A percentile compares a stretch with the other conserved stretches of the same genome.
Evolutionary conservation across 2,329 filamentous ascomycete species (phyloP).

Genomic region (Cercospora citrullina): DNA sequence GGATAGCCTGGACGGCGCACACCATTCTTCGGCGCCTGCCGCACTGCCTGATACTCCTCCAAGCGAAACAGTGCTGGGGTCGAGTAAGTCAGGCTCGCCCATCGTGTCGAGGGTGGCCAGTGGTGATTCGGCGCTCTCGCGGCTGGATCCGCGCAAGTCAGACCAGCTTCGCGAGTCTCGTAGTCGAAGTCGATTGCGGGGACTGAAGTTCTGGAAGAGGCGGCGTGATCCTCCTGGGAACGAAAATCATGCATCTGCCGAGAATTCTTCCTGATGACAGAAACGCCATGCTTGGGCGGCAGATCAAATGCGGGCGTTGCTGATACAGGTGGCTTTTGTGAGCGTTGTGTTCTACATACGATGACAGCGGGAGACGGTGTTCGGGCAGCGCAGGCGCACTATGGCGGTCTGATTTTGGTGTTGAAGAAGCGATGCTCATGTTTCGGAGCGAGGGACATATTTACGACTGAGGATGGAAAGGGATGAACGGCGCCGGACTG

Average conservation of each 20-base stretch:
- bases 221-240: constrained; percentile 29
- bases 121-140: constrained; percentile 26
- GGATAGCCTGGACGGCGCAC: constrained; percentile 27
- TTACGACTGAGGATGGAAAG: neutral
- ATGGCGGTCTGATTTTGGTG: neutral
- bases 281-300: neutral
- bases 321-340: constrained; percentile 1
- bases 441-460: neutral
- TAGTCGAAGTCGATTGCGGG: constrained; percentile 39
- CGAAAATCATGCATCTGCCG: constrained; percentile 13
- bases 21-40: constrained; percentile 28
- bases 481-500: neutral
- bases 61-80: constrained; percentile 15
- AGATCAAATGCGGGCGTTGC: neutral
- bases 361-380: constrained; percentile 1
- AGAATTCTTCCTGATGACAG: constrained; percentile 14
- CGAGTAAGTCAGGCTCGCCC: constrained; percentile 28
- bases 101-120: constrained; percentile 31
- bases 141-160: constrained; percentile 20
- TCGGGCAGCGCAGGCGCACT: neutral
- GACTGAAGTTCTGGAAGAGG: constrained; percentile 42
- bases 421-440: neutral
- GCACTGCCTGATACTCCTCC: constrained; percentile 28
- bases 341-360: neutral
- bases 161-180: constrained; percentile 35